A percentile compares a stretch with the other conserved stretches of the same genome.
These are phyloP conservation scores for Apodospora peruviana DNA, from an alignment of 495 filamentous ascomycete species.

Conservation along the genomic window DNA sequence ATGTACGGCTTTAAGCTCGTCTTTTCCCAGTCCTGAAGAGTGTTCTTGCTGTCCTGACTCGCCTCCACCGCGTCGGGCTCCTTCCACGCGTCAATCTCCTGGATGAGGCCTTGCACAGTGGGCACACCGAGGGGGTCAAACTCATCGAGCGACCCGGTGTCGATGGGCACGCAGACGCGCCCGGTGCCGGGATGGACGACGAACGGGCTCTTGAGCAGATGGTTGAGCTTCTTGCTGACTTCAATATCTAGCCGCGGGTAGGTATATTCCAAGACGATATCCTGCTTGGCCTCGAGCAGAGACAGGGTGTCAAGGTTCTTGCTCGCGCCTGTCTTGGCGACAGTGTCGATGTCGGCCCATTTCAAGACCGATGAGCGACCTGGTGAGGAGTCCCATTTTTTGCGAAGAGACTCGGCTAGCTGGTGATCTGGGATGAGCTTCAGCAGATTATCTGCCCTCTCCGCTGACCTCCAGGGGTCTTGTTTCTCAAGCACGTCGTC, in stretches of 20 bases:
- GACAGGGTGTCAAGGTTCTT: conserved; percentile 57
- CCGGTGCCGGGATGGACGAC: conserved; percentile 95
- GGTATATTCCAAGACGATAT: conserved; percentile 92
- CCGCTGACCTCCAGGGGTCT: conserved; percentile 70
- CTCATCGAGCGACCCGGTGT: conserved; percentile 57
- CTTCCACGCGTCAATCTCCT: conserved; percentile 73
- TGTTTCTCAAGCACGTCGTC: conserved; percentile 74
- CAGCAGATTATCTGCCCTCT: conserved; percentile 68
- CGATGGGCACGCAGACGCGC: conserved; percentile 90
- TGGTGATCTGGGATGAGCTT: conserved; percentile 69
- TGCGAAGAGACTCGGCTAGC: conserved; percentile 68
- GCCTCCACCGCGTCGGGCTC: conserved; percentile 30
- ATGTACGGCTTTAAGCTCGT: conserved; percentile 90
- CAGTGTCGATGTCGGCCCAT: conserved; percentile 86
- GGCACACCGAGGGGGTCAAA: conserved; percentile 88
- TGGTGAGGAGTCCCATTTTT: conserved; percentile 85
- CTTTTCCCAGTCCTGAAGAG: conserved; percentile 88
- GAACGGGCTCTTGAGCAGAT: conserved; percentile 93
- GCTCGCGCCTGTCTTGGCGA: conserved; percentile 68
- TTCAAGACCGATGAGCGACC: conserved; percentile 68
- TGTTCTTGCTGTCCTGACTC: conserved; percentile 19
- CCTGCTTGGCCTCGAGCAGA: conserved; percentile 84
- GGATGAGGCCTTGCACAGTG: conserved; percentile 72
- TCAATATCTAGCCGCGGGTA: conserved; percentile 97
- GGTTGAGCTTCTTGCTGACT: conserved; percentile 94